Percentiles rank a stretch among this genome's conserved stretches.
phyloP scores from a whole-genome alignment of 2,329 filamentous ascomycete genomes.

The Teratosphaeria zuluensis region DNA sequence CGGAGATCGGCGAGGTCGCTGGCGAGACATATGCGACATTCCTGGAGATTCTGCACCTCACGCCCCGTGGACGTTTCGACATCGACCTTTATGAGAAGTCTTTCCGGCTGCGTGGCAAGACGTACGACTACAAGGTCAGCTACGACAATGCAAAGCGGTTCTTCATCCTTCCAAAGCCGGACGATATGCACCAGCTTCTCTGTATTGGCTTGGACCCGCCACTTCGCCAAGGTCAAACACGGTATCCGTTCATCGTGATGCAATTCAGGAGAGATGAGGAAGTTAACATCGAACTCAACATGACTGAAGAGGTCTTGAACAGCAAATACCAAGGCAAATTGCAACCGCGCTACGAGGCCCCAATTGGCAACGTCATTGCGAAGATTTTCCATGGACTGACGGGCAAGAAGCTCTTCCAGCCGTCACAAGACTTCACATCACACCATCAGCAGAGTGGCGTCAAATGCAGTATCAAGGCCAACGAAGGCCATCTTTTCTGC shows the following conservation, averaged over 20 bases:
- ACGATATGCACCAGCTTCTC: constrained; percentile 91
- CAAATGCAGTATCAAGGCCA: constrained; percentile 99
- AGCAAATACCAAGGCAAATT: constrained; percentile 84
- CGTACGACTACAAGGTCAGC: constrained; percentile 99
- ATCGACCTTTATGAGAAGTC: constrained; percentile 99
- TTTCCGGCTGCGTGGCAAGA: constrained; percentile 94
- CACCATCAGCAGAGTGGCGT: constrained; percentile 91
- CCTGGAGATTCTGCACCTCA: constrained; percentile 91
- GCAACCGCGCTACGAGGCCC: constrained; percentile 81
- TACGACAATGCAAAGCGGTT: constrained; percentile 98
- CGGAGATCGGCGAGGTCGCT: constrained; percentile 97
- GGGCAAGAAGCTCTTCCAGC: constrained; percentile 88
- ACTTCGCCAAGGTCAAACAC: constrained; percentile 89
- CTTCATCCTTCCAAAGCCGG: constrained; percentile 96
- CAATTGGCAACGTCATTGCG: constrained; percentile 84
- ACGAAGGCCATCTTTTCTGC: constrained; percentile 94
- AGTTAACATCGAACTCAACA: constrained; percentile 90
- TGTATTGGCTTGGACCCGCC: constrained; percentile 91
- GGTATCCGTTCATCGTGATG: constrained; percentile 98
- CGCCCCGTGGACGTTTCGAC: constrained; percentile 96
- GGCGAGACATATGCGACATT: constrained; percentile 97
- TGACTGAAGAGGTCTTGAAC: constrained; percentile 80
- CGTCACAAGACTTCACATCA: constrained; percentile 87
- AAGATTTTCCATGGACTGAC: constrained; percentile 92
- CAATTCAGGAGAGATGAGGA: constrained; percentile 98